Evolutionary conservation across 2,329 filamentous ascomycete species (phyloP), one percentile per base, ranked within the genome.

Genomic region (Talaromyces sp.): DNA sequence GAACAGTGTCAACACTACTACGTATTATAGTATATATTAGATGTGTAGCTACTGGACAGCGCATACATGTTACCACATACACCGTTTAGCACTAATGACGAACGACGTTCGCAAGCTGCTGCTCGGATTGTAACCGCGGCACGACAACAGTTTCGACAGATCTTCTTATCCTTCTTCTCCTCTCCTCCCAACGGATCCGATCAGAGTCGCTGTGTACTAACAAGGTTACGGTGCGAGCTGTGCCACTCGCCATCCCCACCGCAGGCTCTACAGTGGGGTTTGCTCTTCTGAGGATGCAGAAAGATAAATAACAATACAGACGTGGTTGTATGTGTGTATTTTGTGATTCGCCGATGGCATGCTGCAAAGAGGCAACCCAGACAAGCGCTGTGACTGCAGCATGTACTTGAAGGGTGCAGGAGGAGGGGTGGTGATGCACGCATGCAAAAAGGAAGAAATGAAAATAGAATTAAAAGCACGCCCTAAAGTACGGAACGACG

Each of bases 401-500:
- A 14, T 35, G 50, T 35, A 54, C 31, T 54, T 35, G 52, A 22
- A 41, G 39, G 35, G 35, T 31, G 39, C 56, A 45, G 37, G 37
- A 45, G 33, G 37, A 59, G 22, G 56, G 39, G 24, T 41, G 39
- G n/a, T 41, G 35, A 39, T 57, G 52, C 19, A 39, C 19, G 9
- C 10, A 35, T 27, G 35, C 11, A 16, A 31, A 35, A 13, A 41
- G 41, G 14, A 43, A 14, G 13, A 43, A 43, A 16, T 3, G 24
- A 41, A 45, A 59, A 33, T 31, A 59, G 39, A 31, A 31, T 27
- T 24, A 59, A 45, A 39, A 24, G 27, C 59, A 61, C 47, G 60
- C 60, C 60, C 60, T 62, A 56, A 56, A 56, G 35, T 35, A 62
- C 60, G 60, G 60, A 62, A 62, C 60, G 48, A 41, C 48, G 35